Evolutionary conservation across 768 basidiomycete genomes (phyloP), one percentile per base, ranked within the genome.

Genomic region (Hydnum rufescens): DNA sequence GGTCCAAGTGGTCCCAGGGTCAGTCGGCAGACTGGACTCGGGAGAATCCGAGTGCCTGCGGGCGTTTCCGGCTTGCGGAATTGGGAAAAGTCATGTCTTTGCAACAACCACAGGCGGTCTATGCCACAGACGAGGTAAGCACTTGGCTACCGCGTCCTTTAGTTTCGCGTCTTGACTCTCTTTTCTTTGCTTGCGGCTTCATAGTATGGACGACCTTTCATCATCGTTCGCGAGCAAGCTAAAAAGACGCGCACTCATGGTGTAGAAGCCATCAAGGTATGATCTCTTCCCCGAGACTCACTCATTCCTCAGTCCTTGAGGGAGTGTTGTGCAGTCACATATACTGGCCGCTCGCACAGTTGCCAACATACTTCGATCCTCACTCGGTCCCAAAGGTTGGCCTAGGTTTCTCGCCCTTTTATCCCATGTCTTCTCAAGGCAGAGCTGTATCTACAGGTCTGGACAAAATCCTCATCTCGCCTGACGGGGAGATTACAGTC

Each of bases 401-500:
- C 62, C 51, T 42, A 29, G 6, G 4, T 26, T n/a, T 6, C 34
- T 34, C 28, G 4, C 23, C 36, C 29, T 49, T 25, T 49, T n/a
- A n/a, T n/a, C 1, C 29, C 22, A 53, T 46, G n/a, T 13, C 31
- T 51, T 16, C n/a, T 50, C 8, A 32, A 23, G 13, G n/a, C n/a
- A n/a, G n/a, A n/a, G n/a, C n/a, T n/a, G n/a, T n/a, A n/a, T n/a
- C n/a, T n/a, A 8, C 56, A 93, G 89, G 93, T 42, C 76, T 96
- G 48, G 87, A 90, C 71, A 90, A 90, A 74, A 88, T 90, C 61
- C 74, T 90, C 60, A 88, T 90, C 59, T 88, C 86, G 28, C 81
- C 92, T 22, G 95, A 97, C 70, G 95, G 95, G 48, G 95, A 99
- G 61, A 97, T 99, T 61, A 97, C 92, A 30, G 93, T 97, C 32